Conservation (phyloP, 495 filamentous ascomycete species). For the Penicillium roqueforti region DNA sequence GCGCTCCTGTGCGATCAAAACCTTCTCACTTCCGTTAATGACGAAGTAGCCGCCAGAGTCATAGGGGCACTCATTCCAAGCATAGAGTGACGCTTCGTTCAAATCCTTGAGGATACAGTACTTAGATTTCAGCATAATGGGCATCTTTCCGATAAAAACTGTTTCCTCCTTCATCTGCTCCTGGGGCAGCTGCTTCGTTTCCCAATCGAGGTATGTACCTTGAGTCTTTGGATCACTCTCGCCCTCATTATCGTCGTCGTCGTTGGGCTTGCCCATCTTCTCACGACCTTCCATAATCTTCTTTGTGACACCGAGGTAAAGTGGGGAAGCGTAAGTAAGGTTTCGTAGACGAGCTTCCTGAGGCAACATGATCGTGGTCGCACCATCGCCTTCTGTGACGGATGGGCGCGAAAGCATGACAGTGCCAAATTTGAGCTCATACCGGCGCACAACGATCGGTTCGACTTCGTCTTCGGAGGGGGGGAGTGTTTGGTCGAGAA, state of each 20-base stretch:
- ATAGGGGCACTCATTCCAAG: slow-evolving; percentile 92
- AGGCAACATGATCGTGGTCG: slow-evolving; percentile 72
- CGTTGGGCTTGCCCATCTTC: slow-evolving; percentile 51
- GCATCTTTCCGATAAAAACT: slow-evolving; percentile 88
- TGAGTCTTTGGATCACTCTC: slow-evolving; percentile 41
- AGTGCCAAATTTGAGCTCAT: slow-evolving; percentile 87
- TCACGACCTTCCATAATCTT: slow-evolving; percentile 78
- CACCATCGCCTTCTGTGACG: slow-evolving; percentile 88
- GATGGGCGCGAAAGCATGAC: slow-evolving; percentile 79
- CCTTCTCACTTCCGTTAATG: slow-evolving; percentile 99
- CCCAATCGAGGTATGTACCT: slow-evolving; percentile 49
- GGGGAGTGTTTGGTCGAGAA: slow-evolving; percentile 81
- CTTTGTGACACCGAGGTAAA: slow-evolving; percentile 81
- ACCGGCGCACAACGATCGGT: slow-evolving; percentile 76
- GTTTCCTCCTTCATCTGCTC: slow-evolving; percentile 61
- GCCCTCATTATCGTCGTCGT: slow-evolving; percentile 45
- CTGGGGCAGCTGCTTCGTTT: slow-evolving; percentile 51
- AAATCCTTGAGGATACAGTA: slow-evolving; percentile 83
- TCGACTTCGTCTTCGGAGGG: slow-evolving; percentile 61
- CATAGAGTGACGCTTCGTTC: slow-evolving; percentile 74
- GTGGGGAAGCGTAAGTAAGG: slow-evolving; percentile 86
- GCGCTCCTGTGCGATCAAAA: slow-evolving; percentile 94
- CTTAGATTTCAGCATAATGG: slow-evolving; percentile 95
- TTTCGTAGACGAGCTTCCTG: slow-evolving; percentile 93
- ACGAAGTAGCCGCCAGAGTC: slow-evolving; percentile 98